Base-by-base conservation (phyloP, 768 basidiomycete species). In the Lepiota brunneoincarnata region DNA sequence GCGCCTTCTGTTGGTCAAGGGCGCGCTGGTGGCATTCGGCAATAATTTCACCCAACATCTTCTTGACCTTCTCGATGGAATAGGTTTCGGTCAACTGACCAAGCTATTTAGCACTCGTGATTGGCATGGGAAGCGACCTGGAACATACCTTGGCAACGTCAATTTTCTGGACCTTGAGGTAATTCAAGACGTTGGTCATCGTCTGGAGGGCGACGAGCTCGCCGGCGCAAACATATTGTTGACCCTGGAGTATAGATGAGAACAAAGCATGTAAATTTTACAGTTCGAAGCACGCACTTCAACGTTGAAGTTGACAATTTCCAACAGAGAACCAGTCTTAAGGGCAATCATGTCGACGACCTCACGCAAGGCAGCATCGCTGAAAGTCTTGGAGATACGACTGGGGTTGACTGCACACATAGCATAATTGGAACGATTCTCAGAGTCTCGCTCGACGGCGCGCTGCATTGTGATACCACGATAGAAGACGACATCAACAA, bases 381-480 rank as follows among this genome's bases (percentile, higher is more conserved):
- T 93, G 78, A 99, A 99, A 1, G 91, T 87, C 68, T 87, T 88
- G 31, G 93, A 92, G 58, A 99, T 91, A 51, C 96, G 89, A 61
- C 92, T 88, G 2, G 96, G 96, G 69, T 99, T 98, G 62, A 97
- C 91, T n/a, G 97, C 96, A 70, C 94, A 95, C 97, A 99, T 98
- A 7, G 93, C 95, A 63, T 98, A 99, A 67, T 95, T 93, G 21
- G 93, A 96, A 35, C 97, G 84, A 64, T 95, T 95, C 54, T 90
- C 77, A 1, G 87, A 77, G 66, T 99, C 97, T 28, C 97, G 92
- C 71, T 97, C 93, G 54, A 99, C 97, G 23, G 97, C 97, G 20
- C 97, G 93, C 66, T 98, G 97, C 97, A 98, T 99, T 34, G 97
- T 99, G 66, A 99, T 95, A 62, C 97, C 97, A 68, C 97, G 93